A percentile compares a stretch with the other conserved stretches of the same genome.
Evolutionary conservation across 2,329 filamentous ascomycete species (phyloP).

Genomic region (Claviceps citrina): DNA sequence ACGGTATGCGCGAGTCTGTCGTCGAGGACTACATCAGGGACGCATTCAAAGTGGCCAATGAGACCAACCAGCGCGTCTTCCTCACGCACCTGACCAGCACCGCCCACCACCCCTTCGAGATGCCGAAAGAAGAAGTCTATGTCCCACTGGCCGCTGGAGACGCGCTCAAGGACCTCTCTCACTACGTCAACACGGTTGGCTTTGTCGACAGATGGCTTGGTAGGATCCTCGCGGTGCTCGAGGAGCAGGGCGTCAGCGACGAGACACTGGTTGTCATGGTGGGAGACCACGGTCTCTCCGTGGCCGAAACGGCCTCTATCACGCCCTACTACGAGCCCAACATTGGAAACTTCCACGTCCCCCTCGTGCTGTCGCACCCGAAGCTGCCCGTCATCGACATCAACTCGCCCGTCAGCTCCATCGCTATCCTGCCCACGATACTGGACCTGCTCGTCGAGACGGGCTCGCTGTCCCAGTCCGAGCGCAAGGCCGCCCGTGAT

Average conservation of each 20-base stretch:
- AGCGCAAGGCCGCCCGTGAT: constrained; percentile 14
- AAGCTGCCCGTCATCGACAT: constrained; percentile 18
- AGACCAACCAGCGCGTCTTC: constrained; percentile 18
- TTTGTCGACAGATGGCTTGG: constrained; percentile 20
- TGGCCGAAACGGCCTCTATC: constrained; percentile 16
- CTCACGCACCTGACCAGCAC: constrained; percentile 21
- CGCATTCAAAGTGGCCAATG: constrained; percentile 15
- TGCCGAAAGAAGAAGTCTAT: constrained; percentile 16
- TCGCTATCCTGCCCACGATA: constrained; percentile 20
- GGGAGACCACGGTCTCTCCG: constrained; percentile 19
- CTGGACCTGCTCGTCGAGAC: constrained; percentile 20
- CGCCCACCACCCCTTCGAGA: constrained; percentile 18
- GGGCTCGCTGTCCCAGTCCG: constrained; percentile 15
- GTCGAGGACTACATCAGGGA: constrained; percentile 20
- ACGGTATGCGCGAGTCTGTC: constrained; percentile 16
- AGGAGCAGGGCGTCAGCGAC: constrained; percentile 18
- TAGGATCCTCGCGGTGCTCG: constrained; percentile 15
- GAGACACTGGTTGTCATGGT: constrained; percentile 19
- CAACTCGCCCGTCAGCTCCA: constrained; percentile 17
- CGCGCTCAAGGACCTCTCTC: constrained; percentile 17
- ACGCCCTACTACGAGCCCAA: constrained; percentile 20
- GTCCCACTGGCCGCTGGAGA: constrained; percentile 13
- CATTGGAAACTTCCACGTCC: constrained; percentile 20
- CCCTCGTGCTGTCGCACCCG: constrained; percentile 20
- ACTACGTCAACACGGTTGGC: constrained; percentile 19